These are phyloP conservation scores for Phytopythium delawarense DNA, from an alignment of 352 stramenopile species.

Conservation along the genomic window DNA sequence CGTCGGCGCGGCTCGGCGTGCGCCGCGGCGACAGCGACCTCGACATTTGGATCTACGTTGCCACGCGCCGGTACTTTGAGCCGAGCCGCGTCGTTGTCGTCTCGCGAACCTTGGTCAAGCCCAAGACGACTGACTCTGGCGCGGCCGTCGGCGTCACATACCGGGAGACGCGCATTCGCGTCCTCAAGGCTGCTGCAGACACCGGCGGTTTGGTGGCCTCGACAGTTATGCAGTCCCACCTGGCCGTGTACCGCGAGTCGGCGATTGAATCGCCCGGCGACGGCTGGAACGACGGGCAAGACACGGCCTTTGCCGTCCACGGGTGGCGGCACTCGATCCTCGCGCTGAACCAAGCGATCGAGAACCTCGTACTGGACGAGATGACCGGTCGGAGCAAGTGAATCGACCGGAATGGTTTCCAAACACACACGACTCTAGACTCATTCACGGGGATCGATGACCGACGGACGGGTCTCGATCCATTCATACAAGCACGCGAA, in stretches of 20 bases:
- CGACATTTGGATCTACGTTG: conserved; percentile 3
- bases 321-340: conserved; percentile 20
- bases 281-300: conserved; percentile 15
- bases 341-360: conserved; percentile 37
- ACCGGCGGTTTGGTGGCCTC: conserved; percentile 9
- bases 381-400: neutral
- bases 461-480: no score
- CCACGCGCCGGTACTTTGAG: conserved; percentile 11
- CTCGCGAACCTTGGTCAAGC: conserved; percentile 11
- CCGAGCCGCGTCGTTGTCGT: conserved; percentile 11
- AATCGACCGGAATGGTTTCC: no score
- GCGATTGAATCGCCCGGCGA: neutral
- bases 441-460: no score
- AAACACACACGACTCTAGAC: no score
- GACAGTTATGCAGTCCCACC: conserved; percentile 23
- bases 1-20: neutral
- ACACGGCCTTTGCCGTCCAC: conserved; percentile 16
- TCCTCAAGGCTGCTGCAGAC: conserved; percentile 11
- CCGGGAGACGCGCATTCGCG: conserved; percentile 7
- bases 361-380: conserved; percentile 40
- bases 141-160: conserved; percentile 3
- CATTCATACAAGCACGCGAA: no score
- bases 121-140: neutral
- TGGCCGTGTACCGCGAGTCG: conserved; percentile 15
- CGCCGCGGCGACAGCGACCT: conserved; percentile 2